Percentiles rank a stretch among this genome's conserved stretches.
These are phyloP conservation scores for Grosmannia serpens DNA, from an alignment of 2,329 filamentous ascomycete species.

Conservation along the genomic window DNA sequence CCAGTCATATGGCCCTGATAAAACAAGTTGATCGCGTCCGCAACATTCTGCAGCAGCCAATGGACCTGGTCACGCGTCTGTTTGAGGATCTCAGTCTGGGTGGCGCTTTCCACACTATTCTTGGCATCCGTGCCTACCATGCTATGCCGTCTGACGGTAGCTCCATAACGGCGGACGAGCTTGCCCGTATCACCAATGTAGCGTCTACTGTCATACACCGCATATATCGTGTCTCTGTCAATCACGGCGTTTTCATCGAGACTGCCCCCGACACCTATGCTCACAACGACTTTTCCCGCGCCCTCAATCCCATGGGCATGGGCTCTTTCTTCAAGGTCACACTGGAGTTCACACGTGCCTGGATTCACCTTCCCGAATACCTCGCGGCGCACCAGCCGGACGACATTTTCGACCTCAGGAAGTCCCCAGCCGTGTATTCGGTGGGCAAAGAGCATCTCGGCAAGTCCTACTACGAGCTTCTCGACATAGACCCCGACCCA, in stretches of 20 bases:
- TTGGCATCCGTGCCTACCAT: slow-evolving; percentile 1
- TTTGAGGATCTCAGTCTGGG: neutral
- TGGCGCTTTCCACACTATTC: slow-evolving; percentile 1
- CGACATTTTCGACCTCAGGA: slow-evolving; percentile 2
- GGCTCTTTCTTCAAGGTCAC: neutral
- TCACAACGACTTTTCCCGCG: neutral
- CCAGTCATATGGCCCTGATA: neutral
- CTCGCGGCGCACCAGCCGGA: neutral
- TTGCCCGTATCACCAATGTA: neutral
- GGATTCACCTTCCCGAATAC: slow-evolving; percentile 1
- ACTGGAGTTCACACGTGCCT: neutral
- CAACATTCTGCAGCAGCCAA: neutral
- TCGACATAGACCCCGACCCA: neutral
- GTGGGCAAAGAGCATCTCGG: slow-evolving; percentile 1
- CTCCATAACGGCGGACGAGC: neutral
- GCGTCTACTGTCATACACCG: slow-evolving; percentile 2
- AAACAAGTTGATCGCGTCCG: neutral
- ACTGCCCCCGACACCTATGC: neutral
- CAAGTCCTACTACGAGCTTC: slow-evolving; percentile 2
- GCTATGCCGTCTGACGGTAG: neutral
- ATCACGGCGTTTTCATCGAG: slow-evolving; percentile 1
- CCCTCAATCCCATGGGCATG: neutral
- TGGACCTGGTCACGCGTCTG: neutral
- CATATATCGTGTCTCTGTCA: neutral
- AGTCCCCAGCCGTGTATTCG: neutral